Evolutionary conservation across 352 stramenopile species (phyloP).

Genomic region (Elongisporangium undulatum): DNA sequence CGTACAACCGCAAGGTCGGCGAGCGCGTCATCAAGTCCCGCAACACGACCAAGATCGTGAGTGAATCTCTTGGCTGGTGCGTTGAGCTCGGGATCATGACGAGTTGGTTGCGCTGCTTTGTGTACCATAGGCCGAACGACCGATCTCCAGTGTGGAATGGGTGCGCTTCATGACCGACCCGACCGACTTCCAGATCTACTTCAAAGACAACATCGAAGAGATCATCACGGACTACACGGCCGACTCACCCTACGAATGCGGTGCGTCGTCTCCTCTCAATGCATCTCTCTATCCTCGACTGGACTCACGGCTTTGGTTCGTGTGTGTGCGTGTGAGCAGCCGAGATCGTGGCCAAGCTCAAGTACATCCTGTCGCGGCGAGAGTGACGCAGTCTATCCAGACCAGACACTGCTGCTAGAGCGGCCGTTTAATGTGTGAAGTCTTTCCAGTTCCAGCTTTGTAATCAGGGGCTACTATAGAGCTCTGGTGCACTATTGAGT

Average conservation of each 20-base stretch:
- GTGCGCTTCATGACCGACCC: slow-evolving; percentile 84
- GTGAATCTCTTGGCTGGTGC: slow-evolving; percentile 13
- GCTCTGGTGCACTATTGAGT: no score
- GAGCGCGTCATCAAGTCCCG: slow-evolving; percentile 86
- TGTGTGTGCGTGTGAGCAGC: no score
- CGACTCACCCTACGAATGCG: slow-evolving; percentile 84
- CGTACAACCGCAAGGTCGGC: slow-evolving; percentile 89
- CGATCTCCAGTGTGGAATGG: slow-evolving; percentile 83
- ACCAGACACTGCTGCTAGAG: no score
- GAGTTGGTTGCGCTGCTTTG: not conserved
- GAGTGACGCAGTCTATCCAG: slow-evolving; percentile 57
- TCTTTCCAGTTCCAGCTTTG: no score
- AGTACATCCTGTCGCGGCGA: slow-evolving; percentile 85
- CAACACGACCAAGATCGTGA: slow-evolving; percentile 88
- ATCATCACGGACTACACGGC: slow-evolving; percentile 88
- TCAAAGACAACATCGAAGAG: slow-evolving; percentile 86
- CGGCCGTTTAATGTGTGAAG: no score
- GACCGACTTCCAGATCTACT: slow-evolving; percentile 88
- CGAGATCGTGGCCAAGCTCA: slow-evolving; percentile 88
- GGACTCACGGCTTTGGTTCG: no score
- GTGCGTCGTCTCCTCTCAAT: slow-evolving; percentile 29
- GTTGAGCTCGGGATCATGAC: not conserved
- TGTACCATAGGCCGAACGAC: slow-evolving; percentile 60
- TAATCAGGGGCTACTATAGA: no score
- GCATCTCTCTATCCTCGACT: no score